Conservation (phyloP, 176 grass and related monocot species). For the Lolium multiflorum region DNA sequence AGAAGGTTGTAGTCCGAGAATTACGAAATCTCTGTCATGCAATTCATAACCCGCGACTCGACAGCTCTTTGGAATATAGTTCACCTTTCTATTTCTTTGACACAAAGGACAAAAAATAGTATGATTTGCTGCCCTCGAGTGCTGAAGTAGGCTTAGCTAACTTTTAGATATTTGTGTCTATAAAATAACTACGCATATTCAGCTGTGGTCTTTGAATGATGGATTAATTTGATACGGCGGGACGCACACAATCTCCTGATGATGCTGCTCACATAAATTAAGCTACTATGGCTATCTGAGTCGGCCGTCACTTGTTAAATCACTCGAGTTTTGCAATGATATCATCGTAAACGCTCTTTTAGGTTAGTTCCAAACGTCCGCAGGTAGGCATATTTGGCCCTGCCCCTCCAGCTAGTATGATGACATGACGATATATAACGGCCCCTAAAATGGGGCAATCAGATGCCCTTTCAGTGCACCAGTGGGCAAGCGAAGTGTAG, state of each 20-base stretch:
- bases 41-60: not conserved
- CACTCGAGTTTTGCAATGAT: not conserved
- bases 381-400: not conserved
- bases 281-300: not conserved
- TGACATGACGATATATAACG: not conserved
- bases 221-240: not conserved
- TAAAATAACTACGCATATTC: not conserved
- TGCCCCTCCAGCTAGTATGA: not conserved
- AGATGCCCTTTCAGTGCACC: slow-evolving; percentile 30
- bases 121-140: not conserved
- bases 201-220: not conserved
- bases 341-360: not conserved
- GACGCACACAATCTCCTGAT: not conserved
- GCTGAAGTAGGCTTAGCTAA: not conserved
- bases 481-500: slow-evolving; percentile 29
- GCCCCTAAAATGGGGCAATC: slow-evolving; percentile 15
- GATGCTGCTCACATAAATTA: not conserved
- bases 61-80: not conserved
- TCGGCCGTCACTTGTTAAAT: not conserved
- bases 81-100: not conserved
- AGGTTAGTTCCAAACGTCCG: not conserved
- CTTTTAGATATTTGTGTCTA: not conserved
- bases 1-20: not conserved
- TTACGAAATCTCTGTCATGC: not conserved
- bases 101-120: not conserved